phyloP scores from a whole-genome alignment of 106 monocot species.

The Iris macrosiphon region DNA sequence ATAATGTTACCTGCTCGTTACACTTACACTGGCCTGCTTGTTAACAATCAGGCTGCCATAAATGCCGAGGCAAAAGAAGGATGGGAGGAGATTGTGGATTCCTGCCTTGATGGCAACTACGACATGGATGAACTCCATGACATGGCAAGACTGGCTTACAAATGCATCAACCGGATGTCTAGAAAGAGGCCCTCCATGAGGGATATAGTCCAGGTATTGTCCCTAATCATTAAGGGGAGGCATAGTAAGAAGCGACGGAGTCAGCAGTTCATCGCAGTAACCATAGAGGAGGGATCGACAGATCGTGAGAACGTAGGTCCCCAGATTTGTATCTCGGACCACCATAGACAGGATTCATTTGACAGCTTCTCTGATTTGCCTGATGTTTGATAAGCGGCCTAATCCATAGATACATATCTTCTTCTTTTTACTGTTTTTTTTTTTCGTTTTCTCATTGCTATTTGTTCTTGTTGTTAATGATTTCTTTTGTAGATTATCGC shows the following conservation, averaged over 20 bases:
- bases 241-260: conserved; percentile 23
- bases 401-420: background rate
- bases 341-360: conserved; percentile 40
- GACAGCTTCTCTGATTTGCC: conserved; percentile 43
- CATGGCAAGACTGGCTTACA: conserved; percentile 56
- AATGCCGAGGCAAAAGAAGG: conserved; percentile 53
- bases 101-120: conserved; percentile 41
- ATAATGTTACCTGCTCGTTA: too few relatives aligned
- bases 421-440: conserved; percentile 6
- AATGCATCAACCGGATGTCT: conserved; percentile 47
- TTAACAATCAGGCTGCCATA: conserved; percentile 57
- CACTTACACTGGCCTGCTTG: background rate
- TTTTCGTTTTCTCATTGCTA: conserved; percentile 3
- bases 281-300: conserved; percentile 22
- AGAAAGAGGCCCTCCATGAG: conserved; percentile 74
- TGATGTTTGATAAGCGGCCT: conserved; percentile 35
- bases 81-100: conserved; percentile 87
- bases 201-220: conserved; percentile 62
- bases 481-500: too few relatives aligned
- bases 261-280: conserved; percentile 5
- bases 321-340: conserved; percentile 23
- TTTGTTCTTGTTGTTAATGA: too few relatives aligned
- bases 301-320: background rate
- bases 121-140: conserved; percentile 56
- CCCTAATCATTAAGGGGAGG: conserved; percentile 21